A percentile compares a stretch with the other conserved stretches of the same genome.
These are phyloP conservation scores for Handroanthus guayacan DNA, from an alignment of 257 asterid species.

Conservation along the genomic window DNA sequence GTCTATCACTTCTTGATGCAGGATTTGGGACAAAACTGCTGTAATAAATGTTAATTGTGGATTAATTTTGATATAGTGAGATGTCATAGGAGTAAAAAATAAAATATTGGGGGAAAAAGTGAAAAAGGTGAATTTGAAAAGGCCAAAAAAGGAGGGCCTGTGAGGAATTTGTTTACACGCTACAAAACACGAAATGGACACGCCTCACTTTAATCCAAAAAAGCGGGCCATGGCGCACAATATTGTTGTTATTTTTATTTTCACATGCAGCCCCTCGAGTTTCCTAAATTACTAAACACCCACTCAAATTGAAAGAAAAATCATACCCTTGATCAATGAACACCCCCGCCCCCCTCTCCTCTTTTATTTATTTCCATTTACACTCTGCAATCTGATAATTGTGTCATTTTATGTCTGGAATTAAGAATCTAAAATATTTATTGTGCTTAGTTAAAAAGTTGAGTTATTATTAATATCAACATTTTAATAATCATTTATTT, in stretches of 20 bases:
- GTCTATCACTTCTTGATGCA: conserved; percentile 23
- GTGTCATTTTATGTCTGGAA: no score
- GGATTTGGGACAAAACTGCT: neutral
- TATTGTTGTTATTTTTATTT: neutral
- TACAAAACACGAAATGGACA: conserved; percentile 45
- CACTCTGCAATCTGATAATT: neutral
- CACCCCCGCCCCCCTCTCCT: no score
- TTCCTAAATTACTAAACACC: neutral
- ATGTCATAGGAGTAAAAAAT: neutral
- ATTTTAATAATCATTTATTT: no score
- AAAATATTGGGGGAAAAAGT: conserved; percentile 19
- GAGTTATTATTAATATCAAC: no score
- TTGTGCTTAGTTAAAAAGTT: no score
- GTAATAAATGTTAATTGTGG: conserved; percentile 6
- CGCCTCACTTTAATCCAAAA: conserved; percentile 30
- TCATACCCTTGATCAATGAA: neutral
- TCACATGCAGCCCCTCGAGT: neutral
- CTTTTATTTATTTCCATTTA: no score
- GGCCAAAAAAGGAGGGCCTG: conserved; percentile 20
- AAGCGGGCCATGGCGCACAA: neutral
- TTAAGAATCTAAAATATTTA: no score
- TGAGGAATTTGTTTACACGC: conserved; percentile 38
- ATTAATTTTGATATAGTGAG: neutral
- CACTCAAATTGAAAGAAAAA: neutral
- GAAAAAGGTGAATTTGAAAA: conserved; percentile 12